Evolutionary conservation across 2,329 filamentous ascomycete genomes (phyloP), one percentile per base, ranked within the genome.

Genomic region (Tolypocladium sp.): DNA sequence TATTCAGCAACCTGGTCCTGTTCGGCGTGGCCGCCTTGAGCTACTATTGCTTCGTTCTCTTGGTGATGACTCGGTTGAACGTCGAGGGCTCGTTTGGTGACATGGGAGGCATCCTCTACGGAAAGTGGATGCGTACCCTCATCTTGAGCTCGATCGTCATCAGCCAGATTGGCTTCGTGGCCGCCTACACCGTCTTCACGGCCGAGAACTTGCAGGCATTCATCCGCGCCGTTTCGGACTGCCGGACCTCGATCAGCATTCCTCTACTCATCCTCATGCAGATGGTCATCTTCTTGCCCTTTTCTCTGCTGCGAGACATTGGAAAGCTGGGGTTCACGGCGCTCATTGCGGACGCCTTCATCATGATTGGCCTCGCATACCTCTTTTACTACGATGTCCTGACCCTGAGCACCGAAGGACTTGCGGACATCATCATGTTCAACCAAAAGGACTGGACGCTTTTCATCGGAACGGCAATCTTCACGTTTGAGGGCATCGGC

Each of bases 381-480:
- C 84, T 99, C 46, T 96, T 97, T 71, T 97, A 96, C 77, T 97
- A 92, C 74, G 94, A 97, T 69, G 82, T 97, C 63, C 78, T 89
- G 65, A 97, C 93, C 2, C 86, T 99, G 57, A 85, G 85, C 63
- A 79, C 77, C 55, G 81, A 91, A 59, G 91, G 91, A 15, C 76
- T 96, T 27, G 82, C 91, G 6, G 94, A 97, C 71, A 92, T 97
- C 68, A 84, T 89, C 65, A 82, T 89, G 68, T 97, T 99, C 81
- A 99, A 99, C 77, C 75, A 88, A 49, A 85, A 89, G 62, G 88
- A 92, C 71, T 99, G 95, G 94, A 96, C 94, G 0, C 82, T 99
- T 5, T 97, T 99, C 73, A 99, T 99, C 67, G 95, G 94, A 62
- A 99, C 95, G 0, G 94, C 95, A 37, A 97, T 99, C 71, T 99